Base-by-base conservation (phyloP, 257 asterid species). In the Anisodus acutangulus region DNA sequence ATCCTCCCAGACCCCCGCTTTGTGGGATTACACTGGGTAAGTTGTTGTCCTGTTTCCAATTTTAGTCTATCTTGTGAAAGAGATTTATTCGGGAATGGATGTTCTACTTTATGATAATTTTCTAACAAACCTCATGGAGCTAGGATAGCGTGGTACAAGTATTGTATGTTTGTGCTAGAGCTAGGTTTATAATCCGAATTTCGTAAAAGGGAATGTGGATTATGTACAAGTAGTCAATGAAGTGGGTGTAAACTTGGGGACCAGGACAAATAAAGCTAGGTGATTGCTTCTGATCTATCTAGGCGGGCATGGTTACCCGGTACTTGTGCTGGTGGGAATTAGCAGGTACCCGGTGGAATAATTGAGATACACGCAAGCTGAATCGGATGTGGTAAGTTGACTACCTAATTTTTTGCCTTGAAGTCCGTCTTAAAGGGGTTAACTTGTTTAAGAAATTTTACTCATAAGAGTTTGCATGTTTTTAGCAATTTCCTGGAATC, bases 81-180 rank as follows among this genome's bases (percentile, higher is more conserved):
- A 41, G 16, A 39, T 17, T 43, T 41, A 6, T 68, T 39, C 1
- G 4, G 53, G 53, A 39, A 39, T 68, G 53, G 13, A 39, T 9
- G 26, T 68, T 16, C 53, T 68, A 9, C 78, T 68, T 26, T 39
- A 37, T 68, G 78, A 47, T 10, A 22, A 22, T 47, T 72, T 72
- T 72, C 1, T 51, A 51, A 76, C 51, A 51, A 76, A 22, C n/a
- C 81, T 76, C 45, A 76, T 22, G 60, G 81, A 51, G 62, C 43
- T 22, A 22, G 57, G 80, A 22, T 45, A 72, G 59, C 19, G 9
- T 51, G 81, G 81, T 51, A 51, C 57, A 51, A 12, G 41, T 3
- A 49, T 10, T 72, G 16, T 26, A 19, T 9, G 58, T 10, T 47
- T 72, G 41, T 45, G 80, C 80, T 74, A 74, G 81, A 51, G 62